Percentiles rank a stretch among this genome's conserved stretches.
phyloP scores from a whole-genome alignment of 2,329 filamentous ascomycete genomes.

The Lecanicillium sp. region DNA sequence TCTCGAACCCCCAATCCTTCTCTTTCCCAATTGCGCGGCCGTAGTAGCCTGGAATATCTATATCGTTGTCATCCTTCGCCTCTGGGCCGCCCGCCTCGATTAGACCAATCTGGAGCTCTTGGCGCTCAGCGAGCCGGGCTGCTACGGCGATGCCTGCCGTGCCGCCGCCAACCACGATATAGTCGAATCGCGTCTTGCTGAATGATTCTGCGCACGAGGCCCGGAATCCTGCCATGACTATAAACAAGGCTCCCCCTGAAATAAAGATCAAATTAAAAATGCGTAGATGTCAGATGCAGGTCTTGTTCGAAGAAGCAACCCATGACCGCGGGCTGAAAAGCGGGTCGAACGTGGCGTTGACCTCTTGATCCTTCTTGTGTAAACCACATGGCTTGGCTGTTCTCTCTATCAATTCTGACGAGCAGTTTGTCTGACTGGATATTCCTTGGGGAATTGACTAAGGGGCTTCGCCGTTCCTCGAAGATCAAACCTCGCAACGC shows the following conservation, averaged over 20 bases:
- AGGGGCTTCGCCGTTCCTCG: too few relatives aligned
- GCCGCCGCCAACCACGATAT: constrained; percentile 46
- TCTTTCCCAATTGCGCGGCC: constrained; percentile 30
- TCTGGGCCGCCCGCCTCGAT: constrained; percentile 28
- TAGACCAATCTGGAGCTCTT: constrained; percentile 25
- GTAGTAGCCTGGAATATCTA: constrained; percentile 30
- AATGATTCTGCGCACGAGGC: constrained; percentile 19
- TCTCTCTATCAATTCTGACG: too few relatives aligned
- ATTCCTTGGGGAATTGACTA: too few relatives aligned
- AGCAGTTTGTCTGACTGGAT: too few relatives aligned
- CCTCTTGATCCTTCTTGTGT: too few relatives aligned
- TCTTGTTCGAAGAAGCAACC: too few relatives aligned
- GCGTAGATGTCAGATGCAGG: too few relatives aligned
- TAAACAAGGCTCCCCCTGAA: background rate
- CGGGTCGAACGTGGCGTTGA: too few relatives aligned
- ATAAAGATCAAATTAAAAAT: too few relatives aligned
- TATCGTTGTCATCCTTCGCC: constrained; percentile 26
- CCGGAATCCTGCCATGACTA: background rate
- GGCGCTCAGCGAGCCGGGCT: constrained; percentile 37
- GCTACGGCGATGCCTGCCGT: constrained; percentile 48
- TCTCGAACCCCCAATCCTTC: constrained; percentile 38
- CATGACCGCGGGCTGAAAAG: too few relatives aligned
- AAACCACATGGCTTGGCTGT: too few relatives aligned
- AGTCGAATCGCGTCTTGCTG: constrained; percentile 23
- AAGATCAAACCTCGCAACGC: too few relatives aligned